Base-by-base conservation (phyloP, 208 protist genomes). In the Porcisia hertigi region DNA sequence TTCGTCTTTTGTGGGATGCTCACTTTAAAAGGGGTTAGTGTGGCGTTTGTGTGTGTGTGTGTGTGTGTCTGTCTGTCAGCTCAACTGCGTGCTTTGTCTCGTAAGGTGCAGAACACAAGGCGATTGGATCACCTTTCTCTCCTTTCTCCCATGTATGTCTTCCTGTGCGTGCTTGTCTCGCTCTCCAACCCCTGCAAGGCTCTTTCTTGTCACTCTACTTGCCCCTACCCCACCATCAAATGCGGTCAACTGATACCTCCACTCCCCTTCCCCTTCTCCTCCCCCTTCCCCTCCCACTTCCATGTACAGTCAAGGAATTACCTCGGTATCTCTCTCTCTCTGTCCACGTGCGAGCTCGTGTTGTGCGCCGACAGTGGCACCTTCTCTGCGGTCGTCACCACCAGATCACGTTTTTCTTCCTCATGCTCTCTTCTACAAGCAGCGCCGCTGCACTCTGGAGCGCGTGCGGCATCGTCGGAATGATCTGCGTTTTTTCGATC, bases 401-500 rank as follows among this genome's bases (percentile, higher is more conserved):
- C n/a, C 64, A 20, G 36, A 69, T 69, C 43, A 36, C 6, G 25
- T 36, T 1, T 20, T 25, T 41, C 47, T 41, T n/a, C 43, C 52
- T 58, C n/a, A 71, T 71, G 66, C 30, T 57, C 14, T 71, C 66
- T 57, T 43, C 43, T 57, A 9, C 20, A 36, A 57, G 43, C 14
- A 71, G 47, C 66, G 12, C 66, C 54, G 25, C 25, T 7, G 47
- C 66, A n/a, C 66, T 71, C 11, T 54, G n/a, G 66, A 41, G 47
- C 30, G 66, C 49, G 12, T 57, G 66, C 66, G 66, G n/a, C 47
- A 43, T 58, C 53, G 52, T 72, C 8, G 34, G 9, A 25, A 9
- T 72, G 36, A 23, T 43, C 6, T 59, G 69, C 11, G 69, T 36
- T 30, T 45, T 72, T 30, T 41, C 52, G 16, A 9, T 36, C 7